A percentile compares a stretch with the other conserved stretches of the same genome.
phyloP scores from a whole-genome alignment of 2,329 filamentous ascomycete genomes.

The Graphium sp. region DNA sequence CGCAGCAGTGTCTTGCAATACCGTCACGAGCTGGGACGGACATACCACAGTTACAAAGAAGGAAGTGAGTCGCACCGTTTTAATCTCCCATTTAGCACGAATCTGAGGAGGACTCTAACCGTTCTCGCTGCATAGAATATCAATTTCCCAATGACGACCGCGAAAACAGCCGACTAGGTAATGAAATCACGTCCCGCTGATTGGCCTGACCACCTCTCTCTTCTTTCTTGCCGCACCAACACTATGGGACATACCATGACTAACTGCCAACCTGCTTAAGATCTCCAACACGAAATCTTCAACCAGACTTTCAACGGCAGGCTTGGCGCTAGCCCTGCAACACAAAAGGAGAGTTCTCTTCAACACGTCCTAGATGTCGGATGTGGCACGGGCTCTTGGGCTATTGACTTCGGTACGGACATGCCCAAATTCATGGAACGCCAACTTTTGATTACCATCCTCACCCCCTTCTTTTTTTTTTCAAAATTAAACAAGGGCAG shows the following conservation, averaged over 20 bases:
- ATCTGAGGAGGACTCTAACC: too few relatives aligned
- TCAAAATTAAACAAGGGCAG: too few relatives aligned
- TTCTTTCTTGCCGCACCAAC: too few relatives aligned
- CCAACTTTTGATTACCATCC: background rate
- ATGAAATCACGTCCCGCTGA: too few relatives aligned
- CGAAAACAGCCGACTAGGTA: conserved; percentile 2
- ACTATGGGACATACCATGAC: too few relatives aligned
- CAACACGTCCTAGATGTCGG: conserved; percentile 13
- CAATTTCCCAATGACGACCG: conserved; percentile 2
- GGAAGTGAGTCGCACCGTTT: conserved; percentile 5
- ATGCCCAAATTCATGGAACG: background rate
- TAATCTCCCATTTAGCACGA: too few relatives aligned
- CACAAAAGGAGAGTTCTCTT: conserved; percentile 6
- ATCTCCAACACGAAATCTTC: conserved; percentile 12
- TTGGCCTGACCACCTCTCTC: too few relatives aligned
- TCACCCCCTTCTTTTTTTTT: too few relatives aligned
- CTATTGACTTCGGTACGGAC: conserved; percentile 14
- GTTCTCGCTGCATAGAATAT: background rate
- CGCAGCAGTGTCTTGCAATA: conserved; percentile 9
- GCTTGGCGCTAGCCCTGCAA: conserved; percentile 9
- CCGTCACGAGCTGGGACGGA: conserved; percentile 12
- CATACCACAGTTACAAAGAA: conserved; percentile 13
- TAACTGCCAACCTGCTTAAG: too few relatives aligned
- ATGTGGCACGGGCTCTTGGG: conserved; percentile 16
- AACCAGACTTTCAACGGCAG: conserved; percentile 10